Base-by-base conservation (phyloP, 805 yeast genomes). In the Ogataea angusta region DNA sequence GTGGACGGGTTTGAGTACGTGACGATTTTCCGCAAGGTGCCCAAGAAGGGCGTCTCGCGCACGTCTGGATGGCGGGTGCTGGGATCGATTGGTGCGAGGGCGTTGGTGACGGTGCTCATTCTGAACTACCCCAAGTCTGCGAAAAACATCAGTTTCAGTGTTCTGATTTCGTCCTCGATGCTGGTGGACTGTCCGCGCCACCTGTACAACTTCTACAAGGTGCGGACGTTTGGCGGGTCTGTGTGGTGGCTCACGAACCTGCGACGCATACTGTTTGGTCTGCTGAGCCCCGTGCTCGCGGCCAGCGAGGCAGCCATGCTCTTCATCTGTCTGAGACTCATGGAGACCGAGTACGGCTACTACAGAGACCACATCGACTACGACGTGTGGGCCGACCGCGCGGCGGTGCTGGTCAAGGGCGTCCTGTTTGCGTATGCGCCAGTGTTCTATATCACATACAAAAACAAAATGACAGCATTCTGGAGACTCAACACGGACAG, bases 71-170 rank as follows among this genome's bases (percentile, higher is more conserved):
- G 27, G 15, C 26, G 46, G 16, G 12, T 50, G 2, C 18, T 49
- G 7, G 40, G 47, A 3, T 14, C 38, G 4, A 10, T 38, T 6
- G n/a, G 33, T 6, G 29, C 46, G 5, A 46, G 59, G 39, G 15
- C 46, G 3, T 28, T 47, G 4, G 17, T 60, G 6, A 21, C 48
- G 5, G 42, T 42, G 10, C 43, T 53, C 10, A 27, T 60, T 12
- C 50, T 42, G 16, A 48, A 50, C 25, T 56, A 57, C 38, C 66
- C 66, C 10, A 54, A 49, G 26, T 44, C 54, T 4, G 53, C 64
- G 2, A 49, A 55, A 27, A 54, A 52, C 30, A 39, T 44, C 6
- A 30, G 38, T 3, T 61, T 60, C 42, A 41, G 59, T 8, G 6
- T 45, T 10, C 38, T 58, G n/a, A 46, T 61, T 2, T 30, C 49